Evolutionary conservation across 352 stramenopile genomes (phyloP).

Genomic region (Pythium folliculosum): DNA sequence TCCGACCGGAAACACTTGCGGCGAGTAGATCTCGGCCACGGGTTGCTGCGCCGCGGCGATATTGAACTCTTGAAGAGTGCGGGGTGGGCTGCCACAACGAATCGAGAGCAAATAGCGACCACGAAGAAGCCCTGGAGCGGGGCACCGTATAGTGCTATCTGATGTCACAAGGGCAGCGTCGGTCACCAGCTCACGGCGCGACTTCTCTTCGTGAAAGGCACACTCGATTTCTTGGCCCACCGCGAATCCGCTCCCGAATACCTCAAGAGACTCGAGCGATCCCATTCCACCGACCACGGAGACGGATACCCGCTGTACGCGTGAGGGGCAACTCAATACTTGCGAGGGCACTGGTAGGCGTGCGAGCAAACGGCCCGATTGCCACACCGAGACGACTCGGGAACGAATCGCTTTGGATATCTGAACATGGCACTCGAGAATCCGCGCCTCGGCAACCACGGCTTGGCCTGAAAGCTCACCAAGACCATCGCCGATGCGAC

Average conservation of each 20-base stretch:
- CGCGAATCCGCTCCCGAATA: constrained; percentile 17
- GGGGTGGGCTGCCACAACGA: constrained; percentile 1
- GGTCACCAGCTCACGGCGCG: not conserved
- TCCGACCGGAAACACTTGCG: constrained; percentile 27
- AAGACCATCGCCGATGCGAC: constrained; percentile 9
- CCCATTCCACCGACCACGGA: not conserved
- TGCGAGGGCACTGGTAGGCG: not conserved
- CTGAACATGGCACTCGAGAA: constrained; percentile 13
- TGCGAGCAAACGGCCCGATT: constrained; percentile 7
- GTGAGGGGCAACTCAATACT: constrained; percentile 8
- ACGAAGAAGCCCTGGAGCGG: not conserved
- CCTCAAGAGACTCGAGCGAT: not conserved
- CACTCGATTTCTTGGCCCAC: constrained; percentile 19
- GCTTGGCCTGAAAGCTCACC: not conserved
- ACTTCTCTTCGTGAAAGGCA: constrained; percentile 1
- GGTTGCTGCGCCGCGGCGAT: not conserved
- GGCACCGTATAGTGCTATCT: constrained; percentile 13
- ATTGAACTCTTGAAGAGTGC: constrained; percentile 3
- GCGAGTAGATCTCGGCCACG: constrained; percentile 19
- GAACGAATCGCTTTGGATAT: not conserved
- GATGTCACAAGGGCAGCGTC: constrained; percentile 3
- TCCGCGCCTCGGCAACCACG: constrained; percentile 1
- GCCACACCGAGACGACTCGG: constrained; percentile 12
- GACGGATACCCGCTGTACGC: constrained; percentile 3
- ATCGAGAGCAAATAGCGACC: constrained; percentile 20